Evolutionary conservation across 306 rosid genomes (phyloP), one percentile per base, ranked within the genome.

Genomic region (Astragalus membranaceus): DNA sequence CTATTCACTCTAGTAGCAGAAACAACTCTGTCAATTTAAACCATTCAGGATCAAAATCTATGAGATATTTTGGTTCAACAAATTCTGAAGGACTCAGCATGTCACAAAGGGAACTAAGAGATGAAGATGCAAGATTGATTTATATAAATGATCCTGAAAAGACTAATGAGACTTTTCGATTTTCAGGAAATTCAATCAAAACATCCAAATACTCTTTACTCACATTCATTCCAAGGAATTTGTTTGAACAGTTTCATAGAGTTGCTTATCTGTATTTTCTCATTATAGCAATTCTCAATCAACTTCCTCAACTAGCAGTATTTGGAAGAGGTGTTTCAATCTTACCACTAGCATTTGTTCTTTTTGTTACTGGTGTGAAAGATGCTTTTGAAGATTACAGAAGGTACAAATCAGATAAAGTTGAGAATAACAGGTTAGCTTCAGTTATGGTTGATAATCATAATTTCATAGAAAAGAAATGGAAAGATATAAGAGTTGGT

Each of bases 251-350:
- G 37, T 91, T 94, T 48, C 99, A 91, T 74, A 91, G 99, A 69
- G 90, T 94, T 74, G 99, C 99, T 33, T 94, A 94, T 74, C 8
- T 91, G 4, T 94, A 94, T 77, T 94, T 94, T 55, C 95, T 94
- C 50, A 80, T 79, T 52, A 94, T 94, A 57, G 99, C 92, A 12
- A 80, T 94, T 30, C 97, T 94, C 54, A 94, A 94, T 82, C 99
- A 94, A 78, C 88, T 94, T 36, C 99, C 99, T 36, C 96, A 88
- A 83, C 92, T 94, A 49, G 99, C 99, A 0, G 99, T 94, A 36
- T 88, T 94, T 60, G 99, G 99, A 9, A 70, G 96, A 29, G 84
- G 82, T 20, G 91, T 87, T 68, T 94, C 99, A 1, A 42, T 94
- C 57, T n/a, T 90, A 79, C 97, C 97, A 6, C 73, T 94, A 16